These are phyloP conservation scores for Iberis pinnata DNA, from an alignment of 345 rosid genomes.

Conservation along the genomic window DNA sequence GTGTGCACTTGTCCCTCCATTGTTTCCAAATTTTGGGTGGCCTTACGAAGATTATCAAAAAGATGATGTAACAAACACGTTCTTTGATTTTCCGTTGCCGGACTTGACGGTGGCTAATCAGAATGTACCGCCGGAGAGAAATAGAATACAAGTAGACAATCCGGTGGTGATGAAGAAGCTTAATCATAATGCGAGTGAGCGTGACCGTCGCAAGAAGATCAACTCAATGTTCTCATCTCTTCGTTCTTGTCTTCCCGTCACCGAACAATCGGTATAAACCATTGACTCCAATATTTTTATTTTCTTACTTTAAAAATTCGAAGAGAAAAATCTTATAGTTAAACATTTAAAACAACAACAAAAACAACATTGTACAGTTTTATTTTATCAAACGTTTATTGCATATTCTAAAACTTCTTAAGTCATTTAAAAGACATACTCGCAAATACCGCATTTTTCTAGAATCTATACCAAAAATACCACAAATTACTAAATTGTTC, in stretches of 20 bases:
- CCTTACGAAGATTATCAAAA: slow-evolving; percentile 12
- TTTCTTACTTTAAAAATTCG: too few species aligned
- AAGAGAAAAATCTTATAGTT: too few species aligned
- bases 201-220: slow-evolving; percentile 57
- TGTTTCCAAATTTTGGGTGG: slow-evolving; percentile 19
- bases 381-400: background rate
- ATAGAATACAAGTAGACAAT: background rate
- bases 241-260: slow-evolving; percentile 51
- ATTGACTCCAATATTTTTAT: background rate
- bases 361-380: background rate
- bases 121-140: slow-evolving; percentile 17
- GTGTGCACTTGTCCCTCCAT: slow-evolving; percentile 30
- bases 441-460: too few species aligned
- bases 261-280: slow-evolving; percentile 38
- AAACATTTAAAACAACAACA: background rate
- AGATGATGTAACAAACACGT: slow-evolving; percentile 2
- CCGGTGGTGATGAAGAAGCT: slow-evolving; percentile 36
- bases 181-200: slow-evolving; percentile 64
- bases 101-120: slow-evolving; percentile 21
- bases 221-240: slow-evolving; percentile 52
- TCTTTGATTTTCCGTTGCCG: slow-evolving; percentile 25
- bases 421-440: too few species aligned
- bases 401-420: background rate
- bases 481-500: too few species aligned
- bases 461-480: too few species aligned